Percentiles rank a stretch among this genome's conserved stretches.
Evolutionary conservation across 192 early-diverging fungal genomes (phyloP).

Genomic region (Lobosporangium transversale): DNA sequence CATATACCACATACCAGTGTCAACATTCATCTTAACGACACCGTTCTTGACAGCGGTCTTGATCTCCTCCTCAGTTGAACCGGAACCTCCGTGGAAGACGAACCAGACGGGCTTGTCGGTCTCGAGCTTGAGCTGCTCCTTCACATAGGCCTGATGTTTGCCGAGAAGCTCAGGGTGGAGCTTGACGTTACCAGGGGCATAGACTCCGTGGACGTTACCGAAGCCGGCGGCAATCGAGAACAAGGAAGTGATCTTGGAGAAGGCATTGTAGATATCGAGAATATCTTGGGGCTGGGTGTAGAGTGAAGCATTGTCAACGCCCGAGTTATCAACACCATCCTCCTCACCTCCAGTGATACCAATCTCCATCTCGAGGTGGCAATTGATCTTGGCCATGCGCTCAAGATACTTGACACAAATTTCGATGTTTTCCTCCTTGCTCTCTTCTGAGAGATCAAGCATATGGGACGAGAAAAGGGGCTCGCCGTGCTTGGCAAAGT

Average conservation of each 20-base stretch:
- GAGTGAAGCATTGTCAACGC: slow-evolving; percentile 87
- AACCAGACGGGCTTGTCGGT: slow-evolving; percentile 88
- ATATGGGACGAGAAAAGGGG: slow-evolving; percentile 98
- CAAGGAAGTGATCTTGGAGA: slow-evolving; percentile 83
- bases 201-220: slow-evolving; percentile 96
- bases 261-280: slow-evolving; percentile 92
- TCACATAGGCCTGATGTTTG: slow-evolving; percentile 88
- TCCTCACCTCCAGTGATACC: slow-evolving; percentile 99
- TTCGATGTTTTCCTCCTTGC: slow-evolving; percentile 94
- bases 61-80: slow-evolving; percentile 83
- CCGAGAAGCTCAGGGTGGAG: slow-evolving; percentile 92
- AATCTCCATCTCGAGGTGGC: slow-evolving; percentile 97
- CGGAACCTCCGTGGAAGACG: slow-evolving; percentile 98
- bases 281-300: slow-evolving; percentile 98
- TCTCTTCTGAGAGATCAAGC: slow-evolving; percentile 95
- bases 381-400: slow-evolving; percentile 89
- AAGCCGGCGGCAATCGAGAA: slow-evolving; percentile 98
- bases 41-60: slow-evolving; percentile 81
- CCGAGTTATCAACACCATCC: slow-evolving; percentile 97
- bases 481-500: slow-evolving; percentile 93
- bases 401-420: slow-evolving; percentile 91
- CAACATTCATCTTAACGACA: slow-evolving; percentile 99
- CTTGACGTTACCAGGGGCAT: slow-evolving; percentile 96
- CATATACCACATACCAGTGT: slow-evolving; percentile 65
- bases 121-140: slow-evolving; percentile 67